Evolutionary conservation across 2,329 filamentous ascomycete species (phyloP), one percentile per base, ranked within the genome.

Genomic region (Pseudogymnoascus sp.): DNA sequence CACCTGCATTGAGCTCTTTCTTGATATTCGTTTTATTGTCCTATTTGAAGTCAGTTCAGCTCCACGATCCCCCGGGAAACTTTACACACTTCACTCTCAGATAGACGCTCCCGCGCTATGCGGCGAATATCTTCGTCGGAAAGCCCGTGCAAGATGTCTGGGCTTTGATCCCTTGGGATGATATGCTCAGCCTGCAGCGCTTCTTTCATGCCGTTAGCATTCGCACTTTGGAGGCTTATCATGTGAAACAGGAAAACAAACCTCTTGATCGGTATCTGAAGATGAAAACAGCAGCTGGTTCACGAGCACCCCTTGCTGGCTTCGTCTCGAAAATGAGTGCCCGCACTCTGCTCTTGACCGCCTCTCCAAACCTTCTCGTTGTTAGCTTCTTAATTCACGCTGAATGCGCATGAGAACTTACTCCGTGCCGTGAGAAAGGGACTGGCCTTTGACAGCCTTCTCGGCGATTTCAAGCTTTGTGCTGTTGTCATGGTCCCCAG

Each of bases 211-310:
- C 2, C 24, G 6, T 31, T 53, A 53, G 24, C 47, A 16, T 53
- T 53, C 0, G 14, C 31, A 11, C 14, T 53, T 31, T 24, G 14
- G 2, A 53, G 2, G 26, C 3, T 13, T 11, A 31, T 16, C 7
- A 1, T 31, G 4, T 24, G 5, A 1, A 31, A 0, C 0, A 3
- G 24, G 4, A 0, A 2, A 10, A 16, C 26, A 31, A 53, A 53
- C 47, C 47, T 16, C 24, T 53, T 1, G 47, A 53, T 53, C 47
- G 3, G 14, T 53, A 53, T 53, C 47, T 14, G 7, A 53, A 53
- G 0, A 53, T 53, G 47, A 53, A 53, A 11, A 53, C 47, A 4
- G 47, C 47, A 1, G 47, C 24, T 3, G 47, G 47, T 2, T 53
- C 47, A 53, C 8, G 14, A 24, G 4, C 10, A 11, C 47, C 47